These are phyloP conservation scores for Phytophthora meadii DNA, from an alignment of 352 stramenopile genomes.

Conservation along the genomic window DNA sequence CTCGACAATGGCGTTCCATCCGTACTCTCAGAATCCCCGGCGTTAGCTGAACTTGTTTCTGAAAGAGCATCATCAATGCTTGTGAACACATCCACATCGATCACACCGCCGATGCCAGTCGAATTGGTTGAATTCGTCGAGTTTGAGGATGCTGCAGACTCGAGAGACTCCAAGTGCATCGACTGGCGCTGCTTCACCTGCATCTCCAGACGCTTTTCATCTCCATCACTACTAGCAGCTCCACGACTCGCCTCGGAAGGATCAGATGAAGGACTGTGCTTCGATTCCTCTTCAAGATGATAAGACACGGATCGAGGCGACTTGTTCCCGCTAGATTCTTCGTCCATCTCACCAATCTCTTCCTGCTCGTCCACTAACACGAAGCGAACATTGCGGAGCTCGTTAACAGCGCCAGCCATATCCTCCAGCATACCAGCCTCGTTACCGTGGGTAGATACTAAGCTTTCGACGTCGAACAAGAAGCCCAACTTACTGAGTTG, in stretches of 20 bases:
- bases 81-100: constrained; percentile 85
- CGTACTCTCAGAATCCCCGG: constrained; percentile 23
- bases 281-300: constrained; percentile 72
- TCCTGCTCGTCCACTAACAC: constrained; percentile 84
- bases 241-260: constrained; percentile 29
- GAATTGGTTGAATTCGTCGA: constrained; percentile 43
- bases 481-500: constrained; percentile 85
- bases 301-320: constrained; percentile 64
- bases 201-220: constrained; percentile 26
- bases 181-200: constrained; percentile 37
- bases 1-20: constrained; percentile 25
- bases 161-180: constrained; percentile 36
- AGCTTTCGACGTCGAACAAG: constrained; percentile 85
- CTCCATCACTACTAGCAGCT: constrained; percentile 21
- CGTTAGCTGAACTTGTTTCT: constrained; percentile 40
- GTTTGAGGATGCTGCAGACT: constrained; percentile 39
- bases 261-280: constrained; percentile 41
- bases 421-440: constrained; percentile 90
- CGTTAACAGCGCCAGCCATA: constrained; percentile 84
- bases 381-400: constrained; percentile 82
- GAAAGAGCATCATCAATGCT: constrained; percentile 76
- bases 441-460: constrained; percentile 89
- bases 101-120: constrained; percentile 69
- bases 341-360: constrained; percentile 42
- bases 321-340: constrained; percentile 46